These are phyloP conservation scores for Pythium oligandrum DNA, from an alignment of 352 stramenopile genomes.

Conservation along the genomic window DNA sequence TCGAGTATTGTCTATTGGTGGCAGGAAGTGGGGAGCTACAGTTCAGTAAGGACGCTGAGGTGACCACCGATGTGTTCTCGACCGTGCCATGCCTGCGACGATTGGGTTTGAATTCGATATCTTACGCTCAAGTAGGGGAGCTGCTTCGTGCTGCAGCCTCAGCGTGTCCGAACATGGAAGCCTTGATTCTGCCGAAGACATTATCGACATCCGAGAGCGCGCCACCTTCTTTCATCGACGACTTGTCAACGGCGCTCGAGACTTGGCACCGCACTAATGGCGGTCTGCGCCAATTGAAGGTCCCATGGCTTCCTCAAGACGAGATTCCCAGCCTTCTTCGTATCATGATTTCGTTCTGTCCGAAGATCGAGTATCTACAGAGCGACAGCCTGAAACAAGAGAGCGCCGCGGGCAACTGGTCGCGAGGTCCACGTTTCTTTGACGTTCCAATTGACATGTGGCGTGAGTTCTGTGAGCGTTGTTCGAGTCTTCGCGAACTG, in stretches of 20 bases:
- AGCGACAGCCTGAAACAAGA: conserved; percentile 1
- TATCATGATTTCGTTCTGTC: conserved; percentile 2
- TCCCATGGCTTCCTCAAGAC: conserved; percentile 5
- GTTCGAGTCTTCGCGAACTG: conserved; percentile 7
- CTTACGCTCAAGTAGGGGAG: too few relatives aligned
- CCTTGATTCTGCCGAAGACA: too few relatives aligned
- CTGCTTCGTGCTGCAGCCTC: too few relatives aligned
- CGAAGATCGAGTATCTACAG: conserved; percentile 2
- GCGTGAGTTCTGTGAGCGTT: conserved; percentile 4
- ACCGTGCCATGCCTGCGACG: too few relatives aligned
- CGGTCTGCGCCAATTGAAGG: conserved; percentile 7
- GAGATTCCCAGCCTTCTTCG: conserved; percentile 1
- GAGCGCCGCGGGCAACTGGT: background rate
- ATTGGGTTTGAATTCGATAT: too few relatives aligned
- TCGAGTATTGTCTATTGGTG: too few relatives aligned
- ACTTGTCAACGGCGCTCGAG: background rate
- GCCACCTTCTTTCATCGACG: too few relatives aligned
- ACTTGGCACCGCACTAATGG: conserved; percentile 4
- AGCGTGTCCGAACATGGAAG: too few relatives aligned
- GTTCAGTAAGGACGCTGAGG: too few relatives aligned
- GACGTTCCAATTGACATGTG: background rate
- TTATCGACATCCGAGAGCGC: too few relatives aligned
- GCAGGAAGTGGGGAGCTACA: too few relatives aligned
- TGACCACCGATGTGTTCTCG: too few relatives aligned
- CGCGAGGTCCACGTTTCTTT: background rate